Evolutionary conservation across 1,284 basidiomycete genomes (phyloP), one percentile per base, ranked within the genome.

Genomic region (Irpex lacteus): DNA sequence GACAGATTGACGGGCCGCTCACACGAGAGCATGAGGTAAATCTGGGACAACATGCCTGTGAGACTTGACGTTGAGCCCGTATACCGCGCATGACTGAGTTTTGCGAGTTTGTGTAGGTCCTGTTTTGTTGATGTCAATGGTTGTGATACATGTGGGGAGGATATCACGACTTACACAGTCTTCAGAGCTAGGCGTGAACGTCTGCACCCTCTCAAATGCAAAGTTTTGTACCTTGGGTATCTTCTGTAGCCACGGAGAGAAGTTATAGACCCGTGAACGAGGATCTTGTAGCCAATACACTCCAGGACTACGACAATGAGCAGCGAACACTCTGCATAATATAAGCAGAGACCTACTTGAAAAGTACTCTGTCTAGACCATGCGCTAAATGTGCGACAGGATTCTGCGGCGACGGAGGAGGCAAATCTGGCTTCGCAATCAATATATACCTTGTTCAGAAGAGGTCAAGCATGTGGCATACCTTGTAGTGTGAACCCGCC

Each of bases 11-110:
- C 81, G 0, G 76, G 75, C 68, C 85, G 89, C 67, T 89, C 84
- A 0, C 82, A 82, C 34, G 88, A 88, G 37, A 96, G 79, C 1
- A 95, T 81, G 72, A 95, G 95, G 75, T 98, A 98, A 50, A 96
- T 88, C 63, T 98, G 96, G 59, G 87, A 85, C 47, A 98, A 81
- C 65, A 96, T 85, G 38, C 90, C 88, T 0, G 94, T 92, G 65
- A 98, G 78, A 8, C 94, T 96, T n/a, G 95, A 97, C 0, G 97
- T 99, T 7, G 94, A 96, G 0, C 97, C 97, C 15, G 86, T 86
- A 74, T 92, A 98, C 49, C 74, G 80, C 53, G 86, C 84, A 0
- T 81, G 75, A 65, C 92, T 81, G 47, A 76, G 75, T 68, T 84
- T 80, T 0, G 92, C 90, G 13, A 98, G 77, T 3, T 75, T 72